Conservation (phyloP, 2,329 filamentous ascomycete genomes). For the Xylaria sp. region DNA sequence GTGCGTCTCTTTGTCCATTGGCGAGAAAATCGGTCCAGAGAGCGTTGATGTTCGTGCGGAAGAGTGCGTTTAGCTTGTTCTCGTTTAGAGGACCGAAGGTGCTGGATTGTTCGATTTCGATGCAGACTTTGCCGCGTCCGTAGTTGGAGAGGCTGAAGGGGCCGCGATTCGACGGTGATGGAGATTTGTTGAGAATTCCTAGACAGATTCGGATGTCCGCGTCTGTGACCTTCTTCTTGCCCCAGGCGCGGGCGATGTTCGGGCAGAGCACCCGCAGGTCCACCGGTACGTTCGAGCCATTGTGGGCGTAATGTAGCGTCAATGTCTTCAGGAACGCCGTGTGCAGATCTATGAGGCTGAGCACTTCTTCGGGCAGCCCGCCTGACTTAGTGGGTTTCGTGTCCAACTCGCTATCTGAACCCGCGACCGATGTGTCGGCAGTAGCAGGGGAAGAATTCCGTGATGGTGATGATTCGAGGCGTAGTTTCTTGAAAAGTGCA, state of each 20-base stretch:
- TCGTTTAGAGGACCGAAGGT: constrained; percentile 57
- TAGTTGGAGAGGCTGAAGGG: constrained; percentile 53
- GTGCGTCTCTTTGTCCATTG: constrained; percentile 47
- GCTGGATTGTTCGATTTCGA: constrained; percentile 61
- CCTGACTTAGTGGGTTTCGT: constrained; percentile 36
- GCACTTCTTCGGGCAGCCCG: constrained; percentile 61
- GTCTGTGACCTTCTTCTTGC: constrained; percentile 72
- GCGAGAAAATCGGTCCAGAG: constrained; percentile 54
- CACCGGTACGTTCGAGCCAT: constrained; percentile 69
- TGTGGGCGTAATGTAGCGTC: constrained; percentile 75
- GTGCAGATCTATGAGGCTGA: constrained; percentile 72
- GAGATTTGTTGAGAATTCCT: constrained; percentile 64
- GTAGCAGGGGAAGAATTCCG: constrained; percentile 48
- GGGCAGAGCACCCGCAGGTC: constrained; percentile 71
- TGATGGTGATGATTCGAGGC: constrained; percentile 52
- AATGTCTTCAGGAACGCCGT: constrained; percentile 74
- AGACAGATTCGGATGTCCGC: constrained; percentile 74
- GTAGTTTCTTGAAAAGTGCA: constrained; percentile 54
- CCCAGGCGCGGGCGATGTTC: constrained; percentile 74
- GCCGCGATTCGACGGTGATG: constrained; percentile 37
- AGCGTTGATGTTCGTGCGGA: constrained; percentile 61
- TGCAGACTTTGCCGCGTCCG: constrained; percentile 60
- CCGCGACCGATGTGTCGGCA: constrained; percentile 53
- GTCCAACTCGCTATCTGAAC: constrained; percentile 50
- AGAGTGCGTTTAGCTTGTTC: constrained; percentile 62